Percentiles rank a stretch among this genome's conserved stretches.
Evolutionary conservation across 768 basidiomycete species (phyloP).

Genomic region (Megacollybia marginata): DNA sequence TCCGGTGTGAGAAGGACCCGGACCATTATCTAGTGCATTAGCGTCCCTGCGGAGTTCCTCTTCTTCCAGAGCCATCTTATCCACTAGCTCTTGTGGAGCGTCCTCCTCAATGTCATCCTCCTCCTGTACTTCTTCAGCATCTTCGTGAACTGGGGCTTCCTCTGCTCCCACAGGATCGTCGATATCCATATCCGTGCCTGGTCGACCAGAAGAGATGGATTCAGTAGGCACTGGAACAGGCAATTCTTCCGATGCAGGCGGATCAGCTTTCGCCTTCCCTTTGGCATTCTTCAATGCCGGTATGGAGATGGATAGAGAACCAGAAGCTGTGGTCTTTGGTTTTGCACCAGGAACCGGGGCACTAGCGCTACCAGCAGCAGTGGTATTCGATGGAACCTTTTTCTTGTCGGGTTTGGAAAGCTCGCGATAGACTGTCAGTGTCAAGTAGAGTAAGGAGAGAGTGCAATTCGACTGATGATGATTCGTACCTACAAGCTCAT

Average conservation of each 20-base stretch:
- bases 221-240: slow-evolving; percentile 8
- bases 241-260: background rate
- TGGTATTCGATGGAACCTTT: slow-evolving; percentile 22
- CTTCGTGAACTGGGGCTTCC: slow-evolving; percentile 25
- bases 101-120: slow-evolving; percentile 32
- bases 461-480: background rate
- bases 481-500: slow-evolving; percentile 54
- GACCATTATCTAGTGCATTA: slow-evolving; percentile 24
- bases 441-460: background rate
- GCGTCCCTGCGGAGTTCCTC: slow-evolving; percentile 34
- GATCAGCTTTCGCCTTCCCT: slow-evolving; percentile 29
- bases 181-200: slow-evolving; percentile 22
- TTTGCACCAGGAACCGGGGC: slow-evolving; percentile 13
- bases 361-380: slow-evolving; percentile 7
- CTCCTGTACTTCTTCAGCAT: slow-evolving; percentile 31
- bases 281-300: slow-evolving; percentile 21
- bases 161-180: slow-evolving; percentile 24
- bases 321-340: slow-evolving; percentile 18
- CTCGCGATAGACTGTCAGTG: slow-evolving; percentile 59
- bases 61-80: slow-evolving; percentile 37
- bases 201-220: slow-evolving; percentile 20
- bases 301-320: slow-evolving; percentile 2
- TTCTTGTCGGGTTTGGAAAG: slow-evolving; percentile 54
- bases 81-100: slow-evolving; percentile 31
- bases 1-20: background rate